phyloP scores from a whole-genome alignment of 176 grass and related monocot species.

The Bromus sterilis region DNA sequence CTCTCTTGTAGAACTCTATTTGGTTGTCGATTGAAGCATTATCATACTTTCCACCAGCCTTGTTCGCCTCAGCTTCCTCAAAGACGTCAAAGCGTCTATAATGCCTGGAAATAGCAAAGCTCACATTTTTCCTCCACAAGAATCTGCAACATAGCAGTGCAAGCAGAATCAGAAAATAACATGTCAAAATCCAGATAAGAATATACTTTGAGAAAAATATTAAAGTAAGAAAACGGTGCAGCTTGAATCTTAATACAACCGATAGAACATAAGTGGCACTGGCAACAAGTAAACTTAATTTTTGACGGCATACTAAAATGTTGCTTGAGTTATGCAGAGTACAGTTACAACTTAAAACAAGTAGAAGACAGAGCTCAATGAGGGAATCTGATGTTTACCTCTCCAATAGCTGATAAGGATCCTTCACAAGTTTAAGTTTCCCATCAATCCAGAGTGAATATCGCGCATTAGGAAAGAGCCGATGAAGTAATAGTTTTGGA shows the following conservation, averaged over 20 bases:
- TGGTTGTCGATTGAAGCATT: constrained; percentile 92
- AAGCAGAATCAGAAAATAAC: constrained; percentile 6
- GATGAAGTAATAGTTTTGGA: constrained; percentile 92
- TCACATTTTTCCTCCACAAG: constrained; percentile 90
- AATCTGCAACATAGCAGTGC: constrained; percentile 49
- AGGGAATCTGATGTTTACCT: constrained; percentile 45
- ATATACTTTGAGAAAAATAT: neutral
- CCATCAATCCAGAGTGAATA: constrained; percentile 98
- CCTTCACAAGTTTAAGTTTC: constrained; percentile 91
- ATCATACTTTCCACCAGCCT: constrained; percentile 93
- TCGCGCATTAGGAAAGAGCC: constrained; percentile 78
- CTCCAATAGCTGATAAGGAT: constrained; percentile 89
- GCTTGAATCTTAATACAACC: neutral
- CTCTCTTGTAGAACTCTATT: constrained; percentile 93
- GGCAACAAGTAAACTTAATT: neutral
- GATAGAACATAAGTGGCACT: neutral
- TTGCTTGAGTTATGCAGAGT: constrained; percentile 9
- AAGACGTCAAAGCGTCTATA: constrained; percentile 98
- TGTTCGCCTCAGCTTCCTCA: constrained; percentile 98
- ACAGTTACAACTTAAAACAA: constrained; percentile 23
- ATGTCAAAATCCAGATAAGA: neutral
- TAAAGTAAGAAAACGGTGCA: neutral
- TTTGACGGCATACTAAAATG: constrained; percentile 1
- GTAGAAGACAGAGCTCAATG: neutral
- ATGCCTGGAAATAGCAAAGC: constrained; percentile 90